phyloP scores from a whole-genome alignment of 805 yeast species.

The Candida corydali region DNA sequence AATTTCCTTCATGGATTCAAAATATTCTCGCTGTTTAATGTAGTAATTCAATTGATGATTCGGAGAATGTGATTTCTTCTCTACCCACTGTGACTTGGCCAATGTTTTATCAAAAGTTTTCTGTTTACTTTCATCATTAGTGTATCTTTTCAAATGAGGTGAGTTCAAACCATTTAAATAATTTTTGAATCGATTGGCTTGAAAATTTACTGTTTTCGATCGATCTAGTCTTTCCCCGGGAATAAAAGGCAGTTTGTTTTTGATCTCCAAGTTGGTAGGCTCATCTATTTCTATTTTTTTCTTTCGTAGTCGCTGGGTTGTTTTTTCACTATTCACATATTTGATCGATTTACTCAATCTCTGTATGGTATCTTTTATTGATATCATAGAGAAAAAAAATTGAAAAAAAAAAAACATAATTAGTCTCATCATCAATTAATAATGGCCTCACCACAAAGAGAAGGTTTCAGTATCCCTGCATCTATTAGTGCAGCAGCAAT shows the following conservation, averaged over 20 bases:
- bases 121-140: slow-evolving; percentile 11
- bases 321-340: background rate
- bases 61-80: slow-evolving; percentile 14
- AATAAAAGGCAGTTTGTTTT: background rate
- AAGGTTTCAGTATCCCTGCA: slow-evolving; percentile 82
- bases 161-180: slow-evolving; percentile 33
- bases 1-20: slow-evolving; percentile 29
- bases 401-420: slow-evolving; percentile 3
- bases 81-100: slow-evolving; percentile 26
- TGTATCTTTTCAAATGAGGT: slow-evolving; percentile 28
- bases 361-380: slow-evolving; percentile 30
- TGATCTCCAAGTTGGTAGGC: background rate
- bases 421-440: background rate
- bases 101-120: slow-evolving; percentile 18
- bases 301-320: slow-evolving; percentile 7
- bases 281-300: background rate
- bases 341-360: slow-evolving; percentile 31
- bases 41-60: slow-evolving; percentile 19
- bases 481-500: slow-evolving; percentile 75
- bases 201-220: too few species aligned
- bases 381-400: slow-evolving; percentile 17
- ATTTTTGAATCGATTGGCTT: slow-evolving; percentile 22
- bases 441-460: slow-evolving; percentile 60
- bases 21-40: slow-evolving; percentile 24
- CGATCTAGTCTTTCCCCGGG: too few species aligned